Evolutionary conservation across 2,329 filamentous ascomycete genomes (phyloP), one percentile per base, ranked within the genome.

Genomic region (Bipolaris sorokiniana): DNA sequence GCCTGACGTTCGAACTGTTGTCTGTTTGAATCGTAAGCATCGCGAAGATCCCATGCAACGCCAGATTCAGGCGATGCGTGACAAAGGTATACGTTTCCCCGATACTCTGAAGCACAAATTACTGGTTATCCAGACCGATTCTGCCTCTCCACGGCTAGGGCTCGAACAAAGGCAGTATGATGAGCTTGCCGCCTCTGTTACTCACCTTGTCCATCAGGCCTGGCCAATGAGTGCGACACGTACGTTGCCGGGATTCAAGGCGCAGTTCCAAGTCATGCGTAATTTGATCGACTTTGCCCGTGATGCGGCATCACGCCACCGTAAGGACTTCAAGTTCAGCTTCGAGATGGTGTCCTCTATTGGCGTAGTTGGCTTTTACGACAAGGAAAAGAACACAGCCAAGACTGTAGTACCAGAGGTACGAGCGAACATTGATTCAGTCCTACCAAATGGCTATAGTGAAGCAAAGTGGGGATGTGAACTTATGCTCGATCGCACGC

Each of bases 151-250:
- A 0, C 69, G 77, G n/a, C 77, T 88, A 0, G 85, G 84, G 0
- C 75, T 88, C 0, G 57, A 68, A 0, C 15, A 53, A 0, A 46
- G 63, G 3, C 68, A 76, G 1, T 84, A 84, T 60, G 42, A 67
- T 2, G 20, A 49, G 0, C 73, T 85, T 0, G 63, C 0, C 63
- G 49, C 1, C 33, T 51, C 48, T 9, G 80, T 80, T 10, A 85
- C 83, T 0, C 79, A 83, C 56, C 78, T 86, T 38, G 53, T 82
- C 26, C 83, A 86, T 68, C 84, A 82, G 58, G 82, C 82, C 0
- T 84, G 81, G 81, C 78, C 77, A 0, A 84, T 86, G 69, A 83
- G 84, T 69, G 83, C 81, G 67, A 83, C 81, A 63, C 77, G 84
- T 20, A 69, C 77, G 0, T 58, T 84, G 9, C 71, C 77, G 20